Evolutionary conservation across 805 yeast genomes (phyloP).

Genomic region (Jamesozyma piceae): DNA sequence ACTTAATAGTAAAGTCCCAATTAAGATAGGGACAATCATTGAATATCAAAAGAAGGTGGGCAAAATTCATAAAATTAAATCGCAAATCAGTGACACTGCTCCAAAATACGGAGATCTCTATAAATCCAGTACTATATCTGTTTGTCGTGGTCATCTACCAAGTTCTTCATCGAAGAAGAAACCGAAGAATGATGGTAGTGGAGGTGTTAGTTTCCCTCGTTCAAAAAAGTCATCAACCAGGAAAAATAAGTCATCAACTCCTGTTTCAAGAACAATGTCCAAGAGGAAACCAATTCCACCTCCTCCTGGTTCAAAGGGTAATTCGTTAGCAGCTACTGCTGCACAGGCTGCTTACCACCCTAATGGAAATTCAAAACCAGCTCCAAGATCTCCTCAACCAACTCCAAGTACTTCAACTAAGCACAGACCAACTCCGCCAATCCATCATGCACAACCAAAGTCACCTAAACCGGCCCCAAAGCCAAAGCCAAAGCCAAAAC

Average conservation of each 20-base stretch:
- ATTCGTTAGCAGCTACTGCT: slow-evolving; percentile 34
- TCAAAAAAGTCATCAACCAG: slow-evolving; percentile 7
- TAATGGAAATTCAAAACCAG: slow-evolving; percentile 21
- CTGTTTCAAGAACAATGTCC: slow-evolving; percentile 18
- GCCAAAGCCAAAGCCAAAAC: slow-evolving; percentile 10
- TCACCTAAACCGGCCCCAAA: slow-evolving; percentile 22
- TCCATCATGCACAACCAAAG: slow-evolving; percentile 32
- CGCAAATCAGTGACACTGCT: slow-evolving; percentile 50
- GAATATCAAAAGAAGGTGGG: slow-evolving; percentile 89
- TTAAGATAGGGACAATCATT: slow-evolving; percentile 62
- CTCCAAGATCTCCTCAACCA: slow-evolving; percentile 13
- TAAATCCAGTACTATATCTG: slow-evolving; percentile 82
- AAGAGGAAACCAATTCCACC: slow-evolving; percentile 31
- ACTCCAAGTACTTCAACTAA: slow-evolving; percentile 6
- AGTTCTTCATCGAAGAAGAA: slow-evolving; percentile 59
- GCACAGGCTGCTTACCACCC: slow-evolving; percentile 32
- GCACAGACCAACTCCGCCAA: slow-evolving; percentile 35
- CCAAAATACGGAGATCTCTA: slow-evolving; percentile 64
- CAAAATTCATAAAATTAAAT: slow-evolving; percentile 61
- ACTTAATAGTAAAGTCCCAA: slow-evolving; percentile 45
- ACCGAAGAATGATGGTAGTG: slow-evolving; percentile 47
- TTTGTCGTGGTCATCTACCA: slow-evolving; percentile 70
- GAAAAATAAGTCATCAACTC: slow-evolving; percentile 22
- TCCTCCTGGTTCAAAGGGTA: slow-evolving; percentile 24
- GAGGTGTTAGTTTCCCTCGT: slow-evolving; percentile 7